A percentile compares a stretch with the other conserved stretches of the same genome.
phyloP scores from a whole-genome alignment of 345 rosid species.

The Crucihimalaya himalaica region DNA sequence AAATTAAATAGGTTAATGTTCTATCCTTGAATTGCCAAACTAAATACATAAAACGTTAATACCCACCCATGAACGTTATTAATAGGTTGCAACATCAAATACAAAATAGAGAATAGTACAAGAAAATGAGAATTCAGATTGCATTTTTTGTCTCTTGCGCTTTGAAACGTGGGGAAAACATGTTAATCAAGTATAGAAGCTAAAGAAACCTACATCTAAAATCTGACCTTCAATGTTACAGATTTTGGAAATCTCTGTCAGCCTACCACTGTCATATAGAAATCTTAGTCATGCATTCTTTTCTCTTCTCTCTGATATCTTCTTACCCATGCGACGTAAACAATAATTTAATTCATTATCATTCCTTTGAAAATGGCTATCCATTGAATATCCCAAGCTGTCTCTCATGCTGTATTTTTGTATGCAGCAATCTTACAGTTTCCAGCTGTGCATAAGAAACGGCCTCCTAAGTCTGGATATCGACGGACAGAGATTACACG shows the following conservation, averaged over 20 bases:
- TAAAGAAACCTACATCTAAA: constrained; percentile 14
- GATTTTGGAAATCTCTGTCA: constrained; percentile 7
- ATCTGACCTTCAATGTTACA: constrained; percentile 10
- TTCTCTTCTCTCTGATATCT: neutral
- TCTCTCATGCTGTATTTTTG: constrained; percentile 23
- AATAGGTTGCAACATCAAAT: constrained; percentile 10
- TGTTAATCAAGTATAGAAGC: neutral
- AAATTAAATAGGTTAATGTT: neutral
- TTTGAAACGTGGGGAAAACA: neutral
- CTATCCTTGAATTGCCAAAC: neutral
- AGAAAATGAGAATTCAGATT: constrained; percentile 1
- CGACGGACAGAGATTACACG: constrained; percentile 76
- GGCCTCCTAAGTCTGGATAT: constrained; percentile 81
- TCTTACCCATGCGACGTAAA: constrained; percentile 12
- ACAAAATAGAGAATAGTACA: constrained; percentile 1
- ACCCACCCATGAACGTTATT: neutral
- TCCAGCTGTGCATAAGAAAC: constrained; percentile 78
- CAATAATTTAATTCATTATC: constrained; percentile 12
- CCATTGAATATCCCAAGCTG: neutral
- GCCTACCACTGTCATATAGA: constrained; percentile 16
- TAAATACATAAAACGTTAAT: neutral
- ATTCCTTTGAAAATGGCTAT: neutral
- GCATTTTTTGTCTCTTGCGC: neutral
- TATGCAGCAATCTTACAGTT: constrained; percentile 88
- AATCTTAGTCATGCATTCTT: constrained; percentile 22